Percentiles rank a stretch among this genome's conserved stretches.
phyloP scores from a whole-genome alignment of 2,329 filamentous ascomycete species.

The Rugonectria rugulosa region DNA sequence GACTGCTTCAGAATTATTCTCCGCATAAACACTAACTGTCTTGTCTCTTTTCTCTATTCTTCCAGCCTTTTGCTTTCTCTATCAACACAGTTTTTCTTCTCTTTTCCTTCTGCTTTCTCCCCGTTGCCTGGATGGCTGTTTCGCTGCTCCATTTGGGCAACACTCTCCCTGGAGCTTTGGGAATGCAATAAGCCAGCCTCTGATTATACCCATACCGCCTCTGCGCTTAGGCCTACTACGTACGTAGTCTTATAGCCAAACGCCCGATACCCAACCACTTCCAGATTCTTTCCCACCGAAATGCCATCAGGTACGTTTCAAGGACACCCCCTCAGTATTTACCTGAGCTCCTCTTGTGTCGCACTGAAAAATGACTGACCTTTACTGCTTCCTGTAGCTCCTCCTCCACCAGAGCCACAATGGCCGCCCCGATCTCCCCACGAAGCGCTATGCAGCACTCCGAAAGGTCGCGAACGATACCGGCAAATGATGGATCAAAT shows the following conservation, averaged over 20 bases:
- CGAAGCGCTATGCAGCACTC: conserved; percentile 71
- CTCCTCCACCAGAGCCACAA: conserved; percentile 56
- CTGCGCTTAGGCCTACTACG: conserved; percentile 18
- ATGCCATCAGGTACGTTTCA: conserved; percentile 40
- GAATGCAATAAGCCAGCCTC: conserved; percentile 25
- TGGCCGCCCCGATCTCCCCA: conserved; percentile 74
- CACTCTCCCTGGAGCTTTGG: conserved; percentile 24
- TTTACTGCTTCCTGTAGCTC: conserved; percentile 25
- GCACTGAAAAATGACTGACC: conserved; percentile 22
- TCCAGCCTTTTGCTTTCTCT: background rate
- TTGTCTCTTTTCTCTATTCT: conserved; percentile 3
- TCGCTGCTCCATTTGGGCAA: conserved; percentile 15
- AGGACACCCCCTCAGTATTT: too few species aligned
- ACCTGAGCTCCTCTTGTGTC: too few species aligned
- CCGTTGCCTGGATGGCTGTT: conserved; percentile 29
- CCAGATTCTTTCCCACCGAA: conserved; percentile 3
- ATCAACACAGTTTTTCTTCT: background rate
- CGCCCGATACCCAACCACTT: conserved; percentile 5
- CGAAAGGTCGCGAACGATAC: conserved; percentile 79
- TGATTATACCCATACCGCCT: conserved; percentile 21
- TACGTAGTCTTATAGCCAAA: conserved; percentile 21
- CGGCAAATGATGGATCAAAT: conserved; percentile 71
- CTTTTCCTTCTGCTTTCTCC: background rate
- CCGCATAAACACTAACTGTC: conserved; percentile 17
- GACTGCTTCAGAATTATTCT: conserved; percentile 17